Percentiles rank a stretch among this genome's conserved stretches.
phyloP scores from a whole-genome alignment of 768 basidiomycete species.

The Rhizopogon sp. region DNA sequence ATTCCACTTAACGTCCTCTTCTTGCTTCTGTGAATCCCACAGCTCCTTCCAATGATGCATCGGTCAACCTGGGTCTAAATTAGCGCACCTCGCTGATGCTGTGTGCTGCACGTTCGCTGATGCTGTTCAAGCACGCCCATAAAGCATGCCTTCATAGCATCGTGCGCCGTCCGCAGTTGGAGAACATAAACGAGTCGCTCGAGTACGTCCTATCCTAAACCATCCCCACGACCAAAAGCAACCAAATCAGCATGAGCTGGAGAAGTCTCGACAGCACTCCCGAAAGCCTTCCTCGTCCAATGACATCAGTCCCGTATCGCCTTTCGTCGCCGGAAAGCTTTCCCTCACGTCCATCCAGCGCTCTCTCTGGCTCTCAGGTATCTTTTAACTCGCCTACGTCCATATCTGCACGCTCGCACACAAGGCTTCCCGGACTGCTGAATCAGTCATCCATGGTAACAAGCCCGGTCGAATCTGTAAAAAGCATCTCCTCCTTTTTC shows the following conservation, averaged over 20 bases:
- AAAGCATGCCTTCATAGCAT: neutral
- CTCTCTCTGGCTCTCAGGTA: constrained; percentile 1
- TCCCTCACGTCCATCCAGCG: constrained; percentile 2
- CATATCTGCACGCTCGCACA: neutral
- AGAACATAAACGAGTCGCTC: neutral
- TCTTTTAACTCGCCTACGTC: constrained; percentile 1
- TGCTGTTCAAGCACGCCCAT: neutral
- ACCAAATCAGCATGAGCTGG: neutral
- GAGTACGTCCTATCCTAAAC: neutral
- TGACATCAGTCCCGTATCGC: neutral
- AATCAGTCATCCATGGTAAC: neutral
- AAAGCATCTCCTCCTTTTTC: constrained; percentile 4
- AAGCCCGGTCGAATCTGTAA: constrained; percentile 3
- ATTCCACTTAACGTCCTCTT: neutral
- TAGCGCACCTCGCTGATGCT: neutral
- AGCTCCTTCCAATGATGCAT: neutral
- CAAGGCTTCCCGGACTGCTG: constrained; percentile 1
- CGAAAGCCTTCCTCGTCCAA: neutral
- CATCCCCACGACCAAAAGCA: neutral
- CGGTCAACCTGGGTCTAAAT: neutral
- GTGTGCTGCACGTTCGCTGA: neutral
- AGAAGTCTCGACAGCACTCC: constrained; percentile 5
- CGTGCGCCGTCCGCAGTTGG: neutral
- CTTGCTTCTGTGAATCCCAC: neutral
- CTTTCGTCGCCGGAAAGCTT: constrained; percentile 1